Evolutionary conservation across 768 basidiomycete genomes (phyloP), one percentile per base, ranked within the genome.

Genomic region (Leccinellum luteum): DNA sequence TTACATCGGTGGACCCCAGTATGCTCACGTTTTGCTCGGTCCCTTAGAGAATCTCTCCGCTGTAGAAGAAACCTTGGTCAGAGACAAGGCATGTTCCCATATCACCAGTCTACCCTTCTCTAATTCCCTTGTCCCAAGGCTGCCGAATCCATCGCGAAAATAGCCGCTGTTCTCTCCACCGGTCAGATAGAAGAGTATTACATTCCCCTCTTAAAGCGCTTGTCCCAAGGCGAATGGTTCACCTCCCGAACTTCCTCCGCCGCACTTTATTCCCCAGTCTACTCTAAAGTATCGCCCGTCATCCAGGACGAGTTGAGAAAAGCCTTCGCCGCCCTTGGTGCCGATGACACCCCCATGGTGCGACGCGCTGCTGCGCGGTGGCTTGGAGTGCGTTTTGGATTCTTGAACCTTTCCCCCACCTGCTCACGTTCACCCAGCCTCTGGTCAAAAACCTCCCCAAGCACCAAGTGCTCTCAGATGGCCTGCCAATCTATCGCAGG

Each of bases 271-370:
- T 84, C 94, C 15, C 87, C 94, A 13, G 91, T 93, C 32, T 99
- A 98, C 71, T 77, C 85, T 30, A 89, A 88, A 69, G 90, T 89
- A 21, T 83, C 89, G 3, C 75, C 86, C 14, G 66, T 78, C 41
- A 76, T 87, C 57, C 91, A 94, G 73, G 92, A 94, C 55, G 96
- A 98, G 41, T 76, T 98, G 65, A 84, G 95, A 60, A 90, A 89
- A 72, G 83, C 87, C 52, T 99, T 92, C 66, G 79, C 85, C 9
- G 81, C 84, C 31, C 82, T 99, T 30, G 90, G 89, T 9, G 81
- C 85, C 19, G 97, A 99, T 69, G 97, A 99, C 69, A 99, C 97
- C 13, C 97, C 97, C 25, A 99, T 99, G 97, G 96, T 98, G 58
- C 81, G 95, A 66, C 82, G 97, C 60, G 95, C 96, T 27, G 94